Percentiles rank a stretch among this genome's conserved stretches.
Conservation (phyloP, 2,329 filamentous ascomycete species). For the Fusarium sp. region DNA sequence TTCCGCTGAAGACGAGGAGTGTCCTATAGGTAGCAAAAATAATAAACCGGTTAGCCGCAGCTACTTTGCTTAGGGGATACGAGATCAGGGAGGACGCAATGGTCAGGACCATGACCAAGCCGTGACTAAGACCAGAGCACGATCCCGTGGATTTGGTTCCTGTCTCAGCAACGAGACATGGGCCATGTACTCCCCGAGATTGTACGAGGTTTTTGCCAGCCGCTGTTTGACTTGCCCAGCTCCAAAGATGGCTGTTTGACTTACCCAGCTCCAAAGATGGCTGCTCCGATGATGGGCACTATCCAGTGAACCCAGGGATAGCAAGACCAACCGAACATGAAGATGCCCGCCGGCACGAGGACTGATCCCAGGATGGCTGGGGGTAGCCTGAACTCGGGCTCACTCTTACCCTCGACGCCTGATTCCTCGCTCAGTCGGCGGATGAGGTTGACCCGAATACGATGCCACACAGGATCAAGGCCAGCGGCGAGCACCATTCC, state of each 20-base stretch:
- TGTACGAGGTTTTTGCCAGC: conserved; percentile 13
- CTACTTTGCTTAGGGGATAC: conserved; percentile 30
- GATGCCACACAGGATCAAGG: conserved; percentile 74
- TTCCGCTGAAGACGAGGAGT: conserved; percentile 81
- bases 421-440: conserved; percentile 61
- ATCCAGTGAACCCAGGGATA: conserved; percentile 81
- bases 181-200: neutral
- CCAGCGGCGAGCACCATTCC: conserved; percentile 74
- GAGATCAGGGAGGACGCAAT: conserved; percentile 26
- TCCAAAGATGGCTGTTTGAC: too few relatives aligned
- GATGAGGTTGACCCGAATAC: conserved; percentile 68
- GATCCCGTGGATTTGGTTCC: conserved; percentile 19
- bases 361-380: conserved; percentile 79
- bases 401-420: conserved; percentile 67
- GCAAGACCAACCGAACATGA: conserved; percentile 90
- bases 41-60: conserved; percentile 42
- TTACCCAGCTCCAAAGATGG: conserved; percentile 77
- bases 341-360: conserved; percentile 82
- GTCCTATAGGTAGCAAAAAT: conserved; percentile 61
- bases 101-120: conserved; percentile 44
- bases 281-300: conserved; percentile 77
- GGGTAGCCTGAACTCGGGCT: conserved; percentile 89
- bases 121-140: conserved; percentile 42
- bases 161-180: conserved; percentile 26
- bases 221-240: too few relatives aligned